Evolutionary conservation across 2,329 filamentous ascomycete genomes (phyloP).

Genomic region (Colletotrichum plurivorum): DNA sequence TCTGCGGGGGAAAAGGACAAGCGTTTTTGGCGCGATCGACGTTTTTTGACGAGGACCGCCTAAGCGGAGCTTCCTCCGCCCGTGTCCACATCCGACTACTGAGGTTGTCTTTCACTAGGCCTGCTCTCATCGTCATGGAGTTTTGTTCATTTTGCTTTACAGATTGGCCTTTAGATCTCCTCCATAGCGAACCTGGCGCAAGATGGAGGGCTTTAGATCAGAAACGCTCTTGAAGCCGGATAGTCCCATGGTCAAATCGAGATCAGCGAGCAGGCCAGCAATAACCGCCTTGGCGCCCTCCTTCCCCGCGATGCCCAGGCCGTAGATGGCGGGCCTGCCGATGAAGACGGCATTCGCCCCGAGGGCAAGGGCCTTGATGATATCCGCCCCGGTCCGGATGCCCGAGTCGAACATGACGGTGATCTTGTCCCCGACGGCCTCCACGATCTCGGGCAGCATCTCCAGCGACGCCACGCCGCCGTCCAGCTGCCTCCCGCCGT

Average conservation of each 20-base stretch:
- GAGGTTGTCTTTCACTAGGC: background rate
- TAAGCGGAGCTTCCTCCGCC: background rate
- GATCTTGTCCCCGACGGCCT: slow-evolving; percentile 72
- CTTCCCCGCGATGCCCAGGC: slow-evolving; percentile 66
- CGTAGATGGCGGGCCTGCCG: slow-evolving; percentile 57
- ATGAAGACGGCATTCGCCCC: slow-evolving; percentile 72
- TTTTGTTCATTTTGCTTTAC: slow-evolving; percentile 31
- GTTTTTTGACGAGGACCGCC: too few relatives aligned
- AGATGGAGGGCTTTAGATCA: slow-evolving; percentile 52
- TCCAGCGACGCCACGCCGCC: slow-evolving; percentile 67
- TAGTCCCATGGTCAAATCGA: slow-evolving; percentile 70
- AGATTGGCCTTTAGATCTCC: slow-evolving; percentile 51
- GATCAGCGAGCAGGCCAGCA: slow-evolving; percentile 64
- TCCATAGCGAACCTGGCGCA: slow-evolving; percentile 52
- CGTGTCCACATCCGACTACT: background rate
- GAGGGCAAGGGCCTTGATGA: slow-evolving; percentile 71
- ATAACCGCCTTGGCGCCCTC: slow-evolving; percentile 67
- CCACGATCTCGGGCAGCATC: slow-evolving; percentile 69
- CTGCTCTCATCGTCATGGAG: background rate
- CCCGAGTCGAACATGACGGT: slow-evolving; percentile 74
- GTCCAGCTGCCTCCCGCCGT: slow-evolving; percentile 66
- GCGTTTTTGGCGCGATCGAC: background rate
- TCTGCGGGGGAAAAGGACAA: background rate
- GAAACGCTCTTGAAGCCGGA: slow-evolving; percentile 62
- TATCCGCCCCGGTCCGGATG: slow-evolving; percentile 71